Evolutionary conservation across 345 rosid genomes (phyloP).

Genomic region (Syzygium oleosum): DNA sequence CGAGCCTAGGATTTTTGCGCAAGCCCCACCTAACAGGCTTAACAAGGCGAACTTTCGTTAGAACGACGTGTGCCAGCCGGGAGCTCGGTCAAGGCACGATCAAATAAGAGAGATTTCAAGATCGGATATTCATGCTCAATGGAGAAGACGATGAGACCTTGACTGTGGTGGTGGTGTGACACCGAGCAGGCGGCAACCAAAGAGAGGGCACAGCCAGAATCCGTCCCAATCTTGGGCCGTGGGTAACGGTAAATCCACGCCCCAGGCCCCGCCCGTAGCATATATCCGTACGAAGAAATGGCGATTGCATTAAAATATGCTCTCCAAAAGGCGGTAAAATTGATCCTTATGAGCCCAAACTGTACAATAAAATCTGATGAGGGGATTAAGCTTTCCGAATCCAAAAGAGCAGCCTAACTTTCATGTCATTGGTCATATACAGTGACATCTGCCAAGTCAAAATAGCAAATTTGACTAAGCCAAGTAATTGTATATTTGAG

Average conservation of each 20-base stretch:
- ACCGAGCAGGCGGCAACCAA: neutral
- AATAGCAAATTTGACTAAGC: constrained; percentile 26
- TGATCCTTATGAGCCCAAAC: neutral
- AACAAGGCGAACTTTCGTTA: neutral
- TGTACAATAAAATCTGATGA: neutral
- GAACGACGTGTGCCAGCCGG: neutral
- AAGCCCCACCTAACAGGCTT: neutral
- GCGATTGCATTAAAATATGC: neutral
- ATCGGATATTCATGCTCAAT: neutral
- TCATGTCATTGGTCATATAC: neutral
- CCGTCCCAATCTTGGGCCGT: neutral
- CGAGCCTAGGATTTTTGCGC: neutral
- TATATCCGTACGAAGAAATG: neutral
- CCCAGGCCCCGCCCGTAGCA: neutral
- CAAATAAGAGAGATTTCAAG: neutral
- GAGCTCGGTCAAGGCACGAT: neutral
- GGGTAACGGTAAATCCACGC: neutral
- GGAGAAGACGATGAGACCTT: neutral
- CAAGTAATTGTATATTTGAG: constrained; percentile 92
- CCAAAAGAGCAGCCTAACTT: neutral
- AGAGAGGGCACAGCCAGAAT: neutral
- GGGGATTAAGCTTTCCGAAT: neutral
- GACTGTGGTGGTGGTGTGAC: neutral
- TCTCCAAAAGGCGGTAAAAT: neutral
- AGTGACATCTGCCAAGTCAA: neutral